Percentiles rank a stretch among this genome's conserved stretches.
Evolutionary conservation across 345 rosid genomes (phyloP).

Genomic region (Boechera divaricarpa): DNA sequence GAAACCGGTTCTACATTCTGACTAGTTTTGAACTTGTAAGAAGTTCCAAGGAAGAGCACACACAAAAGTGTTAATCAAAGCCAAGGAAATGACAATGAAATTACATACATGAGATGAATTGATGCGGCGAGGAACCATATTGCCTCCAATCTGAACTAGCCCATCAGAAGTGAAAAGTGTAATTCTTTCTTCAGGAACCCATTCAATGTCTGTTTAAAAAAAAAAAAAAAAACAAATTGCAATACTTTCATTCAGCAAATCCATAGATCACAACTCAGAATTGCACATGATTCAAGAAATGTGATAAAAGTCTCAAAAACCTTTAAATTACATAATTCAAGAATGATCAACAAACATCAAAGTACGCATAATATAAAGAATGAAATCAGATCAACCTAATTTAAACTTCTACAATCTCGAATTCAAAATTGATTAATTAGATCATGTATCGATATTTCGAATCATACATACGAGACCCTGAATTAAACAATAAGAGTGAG

Average conservation of each 20-base stretch:
- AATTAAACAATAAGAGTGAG: background rate
- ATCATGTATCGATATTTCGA: background rate
- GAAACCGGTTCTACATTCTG: background rate
- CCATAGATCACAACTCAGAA: background rate
- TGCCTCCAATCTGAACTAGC: conserved; percentile 87
- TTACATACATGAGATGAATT: conserved; percentile 61
- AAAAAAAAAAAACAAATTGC: background rate
- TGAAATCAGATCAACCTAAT: conserved; percentile 11
- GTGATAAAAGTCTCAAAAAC: background rate
- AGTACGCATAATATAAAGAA: conserved; percentile 1
- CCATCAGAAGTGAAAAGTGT: conserved; percentile 90
- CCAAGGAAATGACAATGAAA: background rate
- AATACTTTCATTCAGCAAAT: background rate
- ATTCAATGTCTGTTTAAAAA: conserved; percentile 50
- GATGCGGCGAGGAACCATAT: conserved; percentile 73
- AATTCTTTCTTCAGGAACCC: conserved; percentile 85
- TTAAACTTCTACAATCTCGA: background rate
- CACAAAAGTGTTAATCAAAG: background rate
- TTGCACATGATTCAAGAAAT: background rate
- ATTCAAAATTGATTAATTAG: background rate
- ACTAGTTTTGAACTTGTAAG: background rate
- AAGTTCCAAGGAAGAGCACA: background rate
- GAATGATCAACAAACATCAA: background rate
- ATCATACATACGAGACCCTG: no score
- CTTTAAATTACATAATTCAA: background rate